Conservation (phyloP, 1,284 basidiomycete genomes). For the Moniliophthora roreri region DNA sequence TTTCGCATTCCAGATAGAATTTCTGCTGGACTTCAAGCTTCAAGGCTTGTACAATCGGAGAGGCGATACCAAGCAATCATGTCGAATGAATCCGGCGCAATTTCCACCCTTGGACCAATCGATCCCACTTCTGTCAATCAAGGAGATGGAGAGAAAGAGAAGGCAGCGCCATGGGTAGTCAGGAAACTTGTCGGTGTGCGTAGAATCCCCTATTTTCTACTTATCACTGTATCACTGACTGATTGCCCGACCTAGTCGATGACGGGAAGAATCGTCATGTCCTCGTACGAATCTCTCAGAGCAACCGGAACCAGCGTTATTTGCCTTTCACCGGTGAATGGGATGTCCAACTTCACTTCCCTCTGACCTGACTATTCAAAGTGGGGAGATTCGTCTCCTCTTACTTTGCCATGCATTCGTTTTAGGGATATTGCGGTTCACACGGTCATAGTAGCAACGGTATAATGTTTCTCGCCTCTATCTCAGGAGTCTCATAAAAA, state of each 20-base stretch:
- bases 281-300: constrained; percentile 60
- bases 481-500: background rate
- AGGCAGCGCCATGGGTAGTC: constrained; percentile 61
- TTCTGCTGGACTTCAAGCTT: background rate
- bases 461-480: constrained; percentile 27
- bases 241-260: constrained; percentile 51
- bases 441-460: constrained; percentile 59
- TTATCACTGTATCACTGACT: background rate
- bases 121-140: constrained; percentile 46
- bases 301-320: constrained; percentile 60
- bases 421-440: constrained; percentile 64
- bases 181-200: constrained; percentile 62
- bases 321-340: constrained; percentile 62
- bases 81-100: too few relatives aligned
- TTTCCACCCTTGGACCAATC: constrained; percentile 52
- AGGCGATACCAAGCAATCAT: too few relatives aligned
- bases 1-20: background rate
- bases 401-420: constrained; percentile 64
- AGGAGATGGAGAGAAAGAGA: constrained; percentile 45
- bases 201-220: constrained; percentile 13
- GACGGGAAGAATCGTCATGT: constrained; percentile 65
- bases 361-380: constrained; percentile 22
- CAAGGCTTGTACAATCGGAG: background rate
- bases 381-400: constrained; percentile 67
- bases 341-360: constrained; percentile 3